Evolutionary conservation across 139 green algal species (phyloP), one percentile per base, ranked within the genome.

Genomic region (Ettlia oleoabundans): DNA sequence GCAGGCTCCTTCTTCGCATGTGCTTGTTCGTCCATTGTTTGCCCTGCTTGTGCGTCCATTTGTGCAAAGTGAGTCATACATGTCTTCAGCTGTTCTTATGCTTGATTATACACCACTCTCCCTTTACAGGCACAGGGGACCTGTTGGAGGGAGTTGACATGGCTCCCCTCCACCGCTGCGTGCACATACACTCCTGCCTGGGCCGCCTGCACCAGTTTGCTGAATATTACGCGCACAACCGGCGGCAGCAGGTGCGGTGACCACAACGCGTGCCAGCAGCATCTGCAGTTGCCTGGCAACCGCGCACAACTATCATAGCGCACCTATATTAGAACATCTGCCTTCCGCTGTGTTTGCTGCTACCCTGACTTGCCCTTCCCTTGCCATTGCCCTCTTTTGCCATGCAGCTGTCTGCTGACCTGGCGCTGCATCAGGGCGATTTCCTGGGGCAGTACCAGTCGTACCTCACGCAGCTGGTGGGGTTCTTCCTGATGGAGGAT

Each of bases 401-500:
- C 5, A 75, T 65, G 67, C 89, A 93, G 86, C 81, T 93, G 51
- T 63, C 78, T 6, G 78, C 82, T 21, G 89, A 93, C 73, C 85
- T 93, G 65, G 76, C 89, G 65, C 86, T 86, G 19, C 87, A 89
- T 10, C 41, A 55, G 18, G 69, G 64, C 10, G 75, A 64, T 43
- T 95, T 95, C 69, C 52, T 92, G 47, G 84, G 91, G 47, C 40
- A 32, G 9, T 92, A 95, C 84, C 89, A 93, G 66, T 68, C 75
- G 1, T 95, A 93, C 83, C 71, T 94, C 37, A 83, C 91, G 19
- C 91, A 94, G 85, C 88, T 91, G 33, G 52, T 95, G 28, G 93
- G 93, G 3, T 96, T 93, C 84, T 96, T 96, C 76, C 74, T 96
- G 51, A 82, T 96, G 28, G 93, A 96, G 84, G 89, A 92, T 10